These are phyloP conservation scores for Xylaria sp. DNA, from an alignment of 2,329 filamentous ascomycete species.

Conservation along the genomic window DNA sequence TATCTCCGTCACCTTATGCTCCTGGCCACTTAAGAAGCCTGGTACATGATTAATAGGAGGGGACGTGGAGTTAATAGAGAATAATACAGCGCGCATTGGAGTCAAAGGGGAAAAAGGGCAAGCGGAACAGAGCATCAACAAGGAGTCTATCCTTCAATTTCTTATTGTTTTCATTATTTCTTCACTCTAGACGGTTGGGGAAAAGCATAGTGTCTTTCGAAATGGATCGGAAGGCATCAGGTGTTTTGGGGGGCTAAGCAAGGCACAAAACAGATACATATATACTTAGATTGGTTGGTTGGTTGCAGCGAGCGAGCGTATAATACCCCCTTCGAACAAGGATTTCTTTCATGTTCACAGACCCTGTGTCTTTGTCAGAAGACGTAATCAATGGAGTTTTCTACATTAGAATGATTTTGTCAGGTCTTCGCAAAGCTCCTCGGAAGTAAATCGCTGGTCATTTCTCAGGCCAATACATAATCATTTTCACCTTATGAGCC, in stretches of 20 bases:
- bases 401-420: background rate
- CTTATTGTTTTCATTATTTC: background rate
- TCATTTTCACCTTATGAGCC: too few relatives aligned
- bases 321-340: slow-evolving; percentile 6
- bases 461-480: too few relatives aligned
- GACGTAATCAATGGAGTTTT: background rate
- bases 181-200: background rate
- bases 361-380: background rate
- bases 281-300: slow-evolving; percentile 1
- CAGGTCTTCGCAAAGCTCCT: background rate
- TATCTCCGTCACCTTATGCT: too few relatives aligned
- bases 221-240: slow-evolving; percentile 2
- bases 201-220: slow-evolving; percentile 10
- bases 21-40: background rate
- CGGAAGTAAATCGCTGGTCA: background rate
- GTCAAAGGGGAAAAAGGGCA: background rate
- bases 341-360: background rate
- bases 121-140: slow-evolving; percentile 6
- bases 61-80: background rate
- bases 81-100: background rate
- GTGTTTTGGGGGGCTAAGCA: background rate
- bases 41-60: background rate
- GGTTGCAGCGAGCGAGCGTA: slow-evolving; percentile 5
- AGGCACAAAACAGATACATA: background rate
- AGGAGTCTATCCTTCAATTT: background rate